Evolutionary conservation across 768 basidiomycete genomes (phyloP), one percentile per base, ranked within the genome.

Genomic region (Trametes cinnabarina): DNA sequence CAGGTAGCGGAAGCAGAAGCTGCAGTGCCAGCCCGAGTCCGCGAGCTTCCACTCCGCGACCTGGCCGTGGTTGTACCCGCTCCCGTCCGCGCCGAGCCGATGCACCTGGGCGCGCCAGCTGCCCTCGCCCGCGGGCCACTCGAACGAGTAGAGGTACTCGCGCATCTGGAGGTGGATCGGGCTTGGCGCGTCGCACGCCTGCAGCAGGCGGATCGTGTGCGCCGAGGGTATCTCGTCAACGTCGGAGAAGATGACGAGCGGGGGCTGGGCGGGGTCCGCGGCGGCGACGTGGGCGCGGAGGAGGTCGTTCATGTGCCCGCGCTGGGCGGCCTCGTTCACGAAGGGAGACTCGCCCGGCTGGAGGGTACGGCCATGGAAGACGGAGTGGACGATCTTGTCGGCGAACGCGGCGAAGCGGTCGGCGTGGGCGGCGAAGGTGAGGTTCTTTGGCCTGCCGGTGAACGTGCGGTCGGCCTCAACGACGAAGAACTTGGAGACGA

Each of bases 11-110:
- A 86, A 87, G 70, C 85, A 86, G 72, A 81, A 86, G 55, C 81
- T 82, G 71, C 84, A 86, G 64, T 87, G 84, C 84, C 84, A 87
- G 1, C 84, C 85, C n/a, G 83, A 72, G 66, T 87, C 83, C 20
- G 82, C 81, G 34, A 87, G 78, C 9, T 81, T 70, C 35, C 68
- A 65, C 47, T 83, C 75, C 9, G 72, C 72, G 51, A 76, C 74
- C 66, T 80, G 77, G 19, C 78, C 79, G 64, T 82, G 82, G 26
- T 76, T 74, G 65, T 84, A 84, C 25, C 62, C 62, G 55, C 67
- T 76, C 49, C 68, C 74, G 28, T 68, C 64, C n/a, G 66, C 58
- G n/a, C 60, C 70, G 80, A 79, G 82, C 15, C 71, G 71, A 56
- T 81, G 79, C 12, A 78, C 79, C 60, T 77, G 78, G 11, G 84